A percentile compares a stretch with the other conserved stretches of the same genome.
Evolutionary conservation across 1,284 basidiomycete species (phyloP).

Genomic region (Marasmius sp.): DNA sequence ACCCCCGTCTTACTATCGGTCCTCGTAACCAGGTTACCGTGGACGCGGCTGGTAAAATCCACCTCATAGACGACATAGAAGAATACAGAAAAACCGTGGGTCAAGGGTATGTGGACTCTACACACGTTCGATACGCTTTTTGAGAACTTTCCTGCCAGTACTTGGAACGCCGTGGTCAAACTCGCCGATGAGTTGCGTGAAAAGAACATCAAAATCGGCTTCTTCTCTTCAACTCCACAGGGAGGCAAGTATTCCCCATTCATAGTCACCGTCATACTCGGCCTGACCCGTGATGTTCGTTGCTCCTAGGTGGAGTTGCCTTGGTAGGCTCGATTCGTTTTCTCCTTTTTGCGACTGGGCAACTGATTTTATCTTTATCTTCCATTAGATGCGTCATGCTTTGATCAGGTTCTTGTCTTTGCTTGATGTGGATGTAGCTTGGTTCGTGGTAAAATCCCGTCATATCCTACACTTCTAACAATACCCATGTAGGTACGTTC

Average conservation of each 20-base stretch:
- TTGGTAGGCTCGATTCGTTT: constrained; percentile 51
- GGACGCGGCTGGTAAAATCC: constrained; percentile 77
- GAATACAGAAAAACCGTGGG: constrained; percentile 69
- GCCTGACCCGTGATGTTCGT: constrained; percentile 14
- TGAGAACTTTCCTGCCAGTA: constrained; percentile 32
- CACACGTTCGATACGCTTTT: neutral
- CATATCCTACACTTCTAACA: neutral
- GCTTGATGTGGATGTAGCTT: constrained; percentile 78
- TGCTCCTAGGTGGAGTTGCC: constrained; percentile 75
- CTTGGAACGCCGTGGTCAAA: constrained; percentile 77
- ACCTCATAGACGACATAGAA: constrained; percentile 75
- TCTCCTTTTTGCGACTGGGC: constrained; percentile 1
- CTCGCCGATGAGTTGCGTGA: constrained; percentile 79
- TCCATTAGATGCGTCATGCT: constrained; percentile 80
- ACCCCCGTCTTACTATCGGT: constrained; percentile 76
- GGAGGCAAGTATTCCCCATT: constrained; percentile 52
- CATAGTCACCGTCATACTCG: constrained; percentile 11
- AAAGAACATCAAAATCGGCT: constrained; percentile 82
- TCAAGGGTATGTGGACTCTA: constrained; percentile 35
- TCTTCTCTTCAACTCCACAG: constrained; percentile 90
- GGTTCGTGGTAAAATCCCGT: constrained; percentile 44
- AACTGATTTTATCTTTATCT: constrained; percentile 24
- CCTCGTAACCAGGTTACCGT: constrained; percentile 80
- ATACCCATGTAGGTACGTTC: constrained; percentile 66
- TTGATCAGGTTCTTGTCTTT: constrained; percentile 78